Base-by-base conservation (phyloP, 2,329 filamentous ascomycete genomes). In the Aspergillus candidus region DNA sequence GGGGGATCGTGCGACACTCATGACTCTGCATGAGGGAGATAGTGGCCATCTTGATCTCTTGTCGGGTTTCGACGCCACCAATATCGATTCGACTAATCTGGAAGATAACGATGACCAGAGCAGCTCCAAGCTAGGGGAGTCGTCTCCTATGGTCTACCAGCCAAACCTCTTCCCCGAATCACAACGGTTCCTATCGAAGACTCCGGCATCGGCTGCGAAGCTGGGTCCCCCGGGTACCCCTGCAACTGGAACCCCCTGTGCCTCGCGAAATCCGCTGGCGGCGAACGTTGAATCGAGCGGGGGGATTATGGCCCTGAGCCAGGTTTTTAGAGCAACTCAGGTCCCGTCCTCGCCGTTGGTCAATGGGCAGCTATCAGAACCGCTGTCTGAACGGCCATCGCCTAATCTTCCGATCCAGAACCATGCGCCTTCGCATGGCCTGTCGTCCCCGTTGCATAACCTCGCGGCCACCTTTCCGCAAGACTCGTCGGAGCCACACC, bases 91-190 rank as follows among this genome's bases (percentile, higher is more conserved):
- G 27, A 51, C 49, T 12, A 51, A 56, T 33, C 54, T 51, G 77
- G 49, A 88, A 77, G 43, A 88, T 70, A 22, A 59, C 45, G 61
- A 67, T 39, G 65, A 69, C n/a, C 59, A 60, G 43, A 58, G 52
- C 43, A 62, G 54, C 30, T 60, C 57, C 33, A 63, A 60, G 14
- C 49, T 54, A 11, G 59, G 54, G 15, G 57, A 65, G 10, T 70
- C 67, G 2, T 69, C 67, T 31, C 67, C 67, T 8, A 55, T 63
- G 41, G 56, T 56, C 6, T 63, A 57, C 35, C 61, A 67, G 27
- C 63, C 65, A 14, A 60, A 69, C 36, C 57, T 66, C 4, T 73
- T 72, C 43, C 70, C 70, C 2, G 70, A 73, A 50, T 73, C 71
- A 2, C 71, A 73, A 49, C 64, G 71, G 0, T 70, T 70, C 18